Conservation (phyloP, 371 early-diverging fungal genomes). For the Basidiobolus meristosporus region DNA sequence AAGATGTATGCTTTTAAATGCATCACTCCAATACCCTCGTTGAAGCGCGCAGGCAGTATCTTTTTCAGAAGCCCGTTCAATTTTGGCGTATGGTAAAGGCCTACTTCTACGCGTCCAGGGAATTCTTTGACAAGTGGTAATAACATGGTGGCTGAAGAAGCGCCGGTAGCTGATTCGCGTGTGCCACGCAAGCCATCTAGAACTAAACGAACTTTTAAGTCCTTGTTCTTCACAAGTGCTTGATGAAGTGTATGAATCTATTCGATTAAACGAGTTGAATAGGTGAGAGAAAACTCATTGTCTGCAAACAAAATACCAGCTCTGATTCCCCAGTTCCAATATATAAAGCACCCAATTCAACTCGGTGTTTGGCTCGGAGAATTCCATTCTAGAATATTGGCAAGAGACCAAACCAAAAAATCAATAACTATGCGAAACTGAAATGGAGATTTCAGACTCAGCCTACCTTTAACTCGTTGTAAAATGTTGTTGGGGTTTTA, state of each 20-base stretch:
- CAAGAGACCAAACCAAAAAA: too few relatives aligned
- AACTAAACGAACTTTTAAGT: constrained; percentile 44
- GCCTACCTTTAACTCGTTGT: too few relatives aligned
- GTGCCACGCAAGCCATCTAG: constrained; percentile 81
- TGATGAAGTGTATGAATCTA: constrained; percentile 30
- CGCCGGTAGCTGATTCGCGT: constrained; percentile 24
- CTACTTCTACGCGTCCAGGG: constrained; percentile 38
- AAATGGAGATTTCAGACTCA: too few relatives aligned
- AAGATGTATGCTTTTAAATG: constrained; percentile 86
- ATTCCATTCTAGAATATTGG: constrained; percentile 22
- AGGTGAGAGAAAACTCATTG: not conserved
- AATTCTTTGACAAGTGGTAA: constrained; percentile 42
- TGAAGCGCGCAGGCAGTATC: constrained; percentile 65
- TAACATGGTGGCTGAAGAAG: constrained; percentile 47
- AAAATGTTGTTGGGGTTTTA: too few relatives aligned
- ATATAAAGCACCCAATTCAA: constrained; percentile 74
- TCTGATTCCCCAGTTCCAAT: constrained; percentile 67
- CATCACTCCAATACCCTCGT: constrained; percentile 83
- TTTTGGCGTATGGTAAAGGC: constrained; percentile 74
- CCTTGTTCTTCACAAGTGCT: constrained; percentile 25
- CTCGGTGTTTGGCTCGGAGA: constrained; percentile 38
- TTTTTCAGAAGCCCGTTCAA: constrained; percentile 45
- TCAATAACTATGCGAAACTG: too few relatives aligned
- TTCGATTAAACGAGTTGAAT: not conserved
- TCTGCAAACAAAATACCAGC: constrained; percentile 20